Base-by-base conservation (phyloP, 352 stramenopile species). In the Pythium sp. region DNA sequence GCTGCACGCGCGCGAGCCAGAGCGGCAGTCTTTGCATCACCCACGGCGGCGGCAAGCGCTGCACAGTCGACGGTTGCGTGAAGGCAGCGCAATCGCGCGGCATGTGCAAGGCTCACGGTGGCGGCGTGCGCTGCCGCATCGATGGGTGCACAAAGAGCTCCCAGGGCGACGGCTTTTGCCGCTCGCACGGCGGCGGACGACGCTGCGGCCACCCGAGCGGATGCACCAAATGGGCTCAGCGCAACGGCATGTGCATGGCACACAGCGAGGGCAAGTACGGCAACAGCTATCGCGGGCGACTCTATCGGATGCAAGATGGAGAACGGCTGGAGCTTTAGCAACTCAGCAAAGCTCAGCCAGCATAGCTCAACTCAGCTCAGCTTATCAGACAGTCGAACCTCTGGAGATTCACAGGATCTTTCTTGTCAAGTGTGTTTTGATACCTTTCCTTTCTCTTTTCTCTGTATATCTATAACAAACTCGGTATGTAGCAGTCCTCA, bases 201-300 rank as follows among this genome's bases (percentile, higher is more conserved):
- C 86, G 86, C 41, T 94, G 86, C 55, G 86, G 86, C 51, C 86
- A 94, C 73, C 63, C 81, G 6, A 84, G 73, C 32, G 86, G 86
- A 3, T 94, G 86, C 70, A 84, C 76, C 22, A 94, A 94, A 67
- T 94, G 86, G 86, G 86, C 86, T 2, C 86, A 94, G 70, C 82
- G 86, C 22, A 94, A 94, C 54, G 86, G 86, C 20, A 92, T 92
- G 82, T 94, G 86, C 76, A 94, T 94, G 86, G 85, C 82, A 1
- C 86, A 94, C 64, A 92, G 84, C 54, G 86, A 94, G 64, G 86
- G 86, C 24, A 87, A 86, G 57, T 94, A 94, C 51, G 86, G 86
- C 32, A 92, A 91, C 65, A 93, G 86, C 65, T 93, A 93, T 56
- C 82, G 86, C 59, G 86, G 86, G 2, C 74, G 86, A 5, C 70